A percentile compares a stretch with the other conserved stretches of the same genome.
Evolutionary conservation across 768 basidiomycete genomes (phyloP).

Genomic region (Suillus paluster): DNA sequence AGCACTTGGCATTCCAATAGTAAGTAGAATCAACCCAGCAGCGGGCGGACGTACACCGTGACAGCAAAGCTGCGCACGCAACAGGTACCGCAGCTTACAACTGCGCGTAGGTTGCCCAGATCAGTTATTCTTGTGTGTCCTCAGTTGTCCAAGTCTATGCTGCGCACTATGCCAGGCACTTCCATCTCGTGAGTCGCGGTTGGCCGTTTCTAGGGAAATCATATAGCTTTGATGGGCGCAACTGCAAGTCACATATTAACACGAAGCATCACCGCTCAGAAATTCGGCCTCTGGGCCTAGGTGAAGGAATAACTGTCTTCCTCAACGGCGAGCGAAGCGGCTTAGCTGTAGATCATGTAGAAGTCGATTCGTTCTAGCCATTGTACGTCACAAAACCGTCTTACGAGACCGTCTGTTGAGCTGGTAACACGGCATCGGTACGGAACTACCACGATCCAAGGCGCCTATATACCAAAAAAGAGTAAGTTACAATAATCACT

Average conservation of each 20-base stretch:
- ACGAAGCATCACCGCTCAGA: neutral
- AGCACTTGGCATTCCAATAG: neutral
- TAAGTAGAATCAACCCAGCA: too few species aligned
- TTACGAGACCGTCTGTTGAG: neutral
- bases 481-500: too few species aligned
- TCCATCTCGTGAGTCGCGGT: neutral
- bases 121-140: neutral
- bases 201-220: neutral
- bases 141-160: neutral
- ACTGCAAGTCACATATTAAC: neutral
- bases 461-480: too few species aligned
- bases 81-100: neutral
- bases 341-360: neutral
- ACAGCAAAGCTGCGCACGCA: neutral
- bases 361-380: neutral
- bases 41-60: neutral
- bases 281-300: neutral
- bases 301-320: neutral
- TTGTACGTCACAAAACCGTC: neutral
- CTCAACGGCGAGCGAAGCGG: neutral
- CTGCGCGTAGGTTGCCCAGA: neutral
- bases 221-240: neutral
- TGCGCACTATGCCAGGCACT: neutral
- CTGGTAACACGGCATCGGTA: too few species aligned
- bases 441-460: too few species aligned